phyloP scores from a whole-genome alignment of 148 eudicot genomes.

The Amaranthus hypochondriacus region DNA sequence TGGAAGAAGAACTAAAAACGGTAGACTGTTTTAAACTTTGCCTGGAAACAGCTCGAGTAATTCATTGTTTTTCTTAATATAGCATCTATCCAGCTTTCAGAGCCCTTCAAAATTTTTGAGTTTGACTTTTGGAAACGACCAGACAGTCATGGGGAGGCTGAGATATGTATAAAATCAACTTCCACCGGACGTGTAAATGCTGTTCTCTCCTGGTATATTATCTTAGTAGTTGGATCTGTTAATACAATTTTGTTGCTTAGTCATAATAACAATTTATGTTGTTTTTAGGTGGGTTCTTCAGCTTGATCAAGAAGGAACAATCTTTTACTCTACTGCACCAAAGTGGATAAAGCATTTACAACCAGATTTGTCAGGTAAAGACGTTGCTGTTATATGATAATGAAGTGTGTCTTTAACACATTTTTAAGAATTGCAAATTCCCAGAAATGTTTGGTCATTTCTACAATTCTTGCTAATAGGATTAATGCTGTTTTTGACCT shows the following conservation, averaged over 20 bases:
- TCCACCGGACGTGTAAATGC: constrained; percentile 73
- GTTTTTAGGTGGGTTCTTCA: constrained; percentile 87
- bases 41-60: neutral
- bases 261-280: constrained; percentile 3
- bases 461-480: neutral
- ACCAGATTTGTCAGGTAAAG: constrained; percentile 31
- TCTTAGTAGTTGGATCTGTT: constrained; percentile 14
- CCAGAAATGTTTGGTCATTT: neutral
- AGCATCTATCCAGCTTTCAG: constrained; percentile 71
- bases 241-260: neutral
- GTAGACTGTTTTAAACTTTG: constrained; percentile 29
- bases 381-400: neutral
- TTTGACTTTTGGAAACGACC: constrained; percentile 94
- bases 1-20: constrained; percentile 62
- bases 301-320: constrained; percentile 80
- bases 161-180: constrained; percentile 51
- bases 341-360: constrained; percentile 46
- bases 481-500: neutral
- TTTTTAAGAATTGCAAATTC: neutral
- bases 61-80: constrained; percentile 29
- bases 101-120: constrained; percentile 91
- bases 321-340: constrained; percentile 81
- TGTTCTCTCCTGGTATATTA: constrained; percentile 76
- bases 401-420: neutral
- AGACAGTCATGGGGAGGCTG: constrained; percentile 58